These are phyloP conservation scores for Leptographium galeiforme DNA, from an alignment of 2,329 filamentous ascomycete genomes.

Conservation along the genomic window DNA sequence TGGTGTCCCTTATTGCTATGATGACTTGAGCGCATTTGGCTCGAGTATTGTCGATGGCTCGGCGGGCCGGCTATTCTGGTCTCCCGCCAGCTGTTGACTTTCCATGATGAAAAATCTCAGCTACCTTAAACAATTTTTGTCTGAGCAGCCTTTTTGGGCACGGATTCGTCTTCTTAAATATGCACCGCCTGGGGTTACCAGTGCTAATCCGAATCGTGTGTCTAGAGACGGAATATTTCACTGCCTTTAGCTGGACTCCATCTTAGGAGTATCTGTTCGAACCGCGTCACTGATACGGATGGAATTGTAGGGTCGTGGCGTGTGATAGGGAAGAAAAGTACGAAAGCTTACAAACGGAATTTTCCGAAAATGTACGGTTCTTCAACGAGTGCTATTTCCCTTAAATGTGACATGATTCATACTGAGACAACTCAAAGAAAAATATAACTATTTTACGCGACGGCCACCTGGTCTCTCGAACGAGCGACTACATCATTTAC, in stretches of 20 bases:
- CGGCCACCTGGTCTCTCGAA: constrained; percentile 88
- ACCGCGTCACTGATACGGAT: constrained; percentile 4
- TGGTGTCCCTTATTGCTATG: constrained; percentile 33
- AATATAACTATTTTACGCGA: constrained; percentile 82
- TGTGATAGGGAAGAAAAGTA: constrained; percentile 89
- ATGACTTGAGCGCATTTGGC: constrained; percentile 99
- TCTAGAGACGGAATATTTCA: constrained; percentile 7
- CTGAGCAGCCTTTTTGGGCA: constrained; percentile 44
- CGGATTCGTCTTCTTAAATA: not conserved
- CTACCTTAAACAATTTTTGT: constrained; percentile 82
- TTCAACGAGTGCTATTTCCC: constrained; percentile 13
- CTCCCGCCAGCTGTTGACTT: constrained; percentile 45
- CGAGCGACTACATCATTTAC: constrained; percentile 98
- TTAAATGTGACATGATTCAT: constrained; percentile 17
- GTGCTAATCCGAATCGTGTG: not conserved
- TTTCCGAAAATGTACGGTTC: constrained; percentile 64
- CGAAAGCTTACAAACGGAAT: constrained; percentile 68
- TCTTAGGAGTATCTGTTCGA: not conserved
- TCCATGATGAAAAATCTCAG: constrained; percentile 99
- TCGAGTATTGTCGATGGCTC: constrained; percentile 73
- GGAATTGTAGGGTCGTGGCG: constrained; percentile 62
- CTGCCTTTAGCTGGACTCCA: not conserved
- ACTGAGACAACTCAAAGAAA: constrained; percentile 50
- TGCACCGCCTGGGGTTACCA: not conserved
- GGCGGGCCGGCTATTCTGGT: constrained; percentile 63